A percentile compares a stretch with the other conserved stretches of the same genome.
phyloP scores from a whole-genome alignment of 2,329 filamentous ascomycete genomes.

The Xylaria arbuscula region DNA sequence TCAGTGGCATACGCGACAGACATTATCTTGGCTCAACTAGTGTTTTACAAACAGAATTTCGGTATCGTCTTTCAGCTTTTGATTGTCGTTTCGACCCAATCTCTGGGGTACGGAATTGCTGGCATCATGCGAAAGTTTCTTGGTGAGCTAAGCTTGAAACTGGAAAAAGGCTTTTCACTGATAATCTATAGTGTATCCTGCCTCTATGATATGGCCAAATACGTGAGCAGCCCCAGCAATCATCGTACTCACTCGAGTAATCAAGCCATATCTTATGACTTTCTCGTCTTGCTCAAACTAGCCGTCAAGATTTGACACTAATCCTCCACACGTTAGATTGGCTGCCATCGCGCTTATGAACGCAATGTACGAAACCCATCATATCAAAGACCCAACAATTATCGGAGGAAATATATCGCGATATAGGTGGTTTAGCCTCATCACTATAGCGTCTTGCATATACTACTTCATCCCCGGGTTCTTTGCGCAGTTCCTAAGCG shows the following conservation, averaged over 20 bases:
- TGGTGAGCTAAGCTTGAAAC: slow-evolving; percentile 52
- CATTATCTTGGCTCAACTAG: slow-evolving; percentile 75
- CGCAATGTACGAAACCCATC: slow-evolving; percentile 74
- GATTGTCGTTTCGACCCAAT: slow-evolving; percentile 75
- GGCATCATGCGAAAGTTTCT: slow-evolving; percentile 74
- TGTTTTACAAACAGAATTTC: slow-evolving; percentile 78
- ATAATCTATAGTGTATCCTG: slow-evolving; percentile 64
- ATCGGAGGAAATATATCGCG: slow-evolving; percentile 74
- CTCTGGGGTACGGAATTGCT: slow-evolving; percentile 75
- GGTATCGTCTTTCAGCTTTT: slow-evolving; percentile 74
- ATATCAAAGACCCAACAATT: slow-evolving; percentile 61
- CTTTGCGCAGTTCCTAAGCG: slow-evolving; percentile 74
- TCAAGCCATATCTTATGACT: not conserved
- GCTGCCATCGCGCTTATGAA: slow-evolving; percentile 76
- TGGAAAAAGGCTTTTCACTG: slow-evolving; percentile 13
- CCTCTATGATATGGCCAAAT: slow-evolving; percentile 79
- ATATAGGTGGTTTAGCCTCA: slow-evolving; percentile 71
- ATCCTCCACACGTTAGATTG: slow-evolving; percentile 58
- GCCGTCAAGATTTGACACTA: slow-evolving; percentile 7
- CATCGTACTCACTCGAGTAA: not conserved
- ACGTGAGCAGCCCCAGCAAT: slow-evolving; percentile 29
- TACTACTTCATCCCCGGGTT: slow-evolving; percentile 79
- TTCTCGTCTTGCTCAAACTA: not conserved
- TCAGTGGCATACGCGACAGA: slow-evolving; percentile 78
- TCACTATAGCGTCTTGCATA: slow-evolving; percentile 67